Evolutionary conservation across 202 grass and related monocot genomes (phyloP).

Genomic region (Carex sylvatica): DNA sequence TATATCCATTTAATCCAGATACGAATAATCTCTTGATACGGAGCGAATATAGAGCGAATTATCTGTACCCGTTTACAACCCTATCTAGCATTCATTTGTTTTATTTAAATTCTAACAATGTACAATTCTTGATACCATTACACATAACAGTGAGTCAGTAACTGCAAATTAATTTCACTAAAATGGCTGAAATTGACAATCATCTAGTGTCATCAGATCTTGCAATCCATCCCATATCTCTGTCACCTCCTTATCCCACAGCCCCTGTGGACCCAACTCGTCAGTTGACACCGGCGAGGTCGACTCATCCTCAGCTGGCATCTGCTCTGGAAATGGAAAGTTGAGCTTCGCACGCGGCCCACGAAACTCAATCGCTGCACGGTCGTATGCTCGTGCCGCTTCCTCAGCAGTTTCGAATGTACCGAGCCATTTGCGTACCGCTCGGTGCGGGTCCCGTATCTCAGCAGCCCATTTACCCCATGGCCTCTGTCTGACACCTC

Average conservation of each 20-base stretch:
- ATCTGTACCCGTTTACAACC: too few relatives aligned
- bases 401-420: slow-evolving; percentile 83
- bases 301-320: not conserved
- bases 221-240: slow-evolving; percentile 69
- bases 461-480: slow-evolving; percentile 51
- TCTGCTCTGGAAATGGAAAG: slow-evolving; percentile 41
- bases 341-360: slow-evolving; percentile 79
- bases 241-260: slow-evolving; percentile 14
- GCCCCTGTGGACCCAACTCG: slow-evolving; percentile 3
- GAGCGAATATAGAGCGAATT: too few relatives aligned
- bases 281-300: slow-evolving; percentile 25
- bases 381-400: slow-evolving; percentile 71
- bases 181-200: slow-evolving; percentile 41
- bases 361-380: slow-evolving; percentile 64
- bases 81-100: not conserved
- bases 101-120: slow-evolving; percentile 12
- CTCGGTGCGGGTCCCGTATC: slow-evolving; percentile 48
- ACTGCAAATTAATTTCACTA: not conserved
- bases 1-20: too few relatives aligned
- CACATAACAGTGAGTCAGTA: not conserved
- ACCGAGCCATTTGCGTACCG: slow-evolving; percentile 80
- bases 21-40: too few relatives aligned
- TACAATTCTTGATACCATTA: slow-evolving; percentile 2
- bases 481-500: slow-evolving; percentile 62
- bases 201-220: slow-evolving; percentile 60